These are phyloP conservation scores for Ophiostoma novo-ulmi DNA, from an alignment of 2,329 filamentous ascomycete species.

Conservation along the genomic window DNA sequence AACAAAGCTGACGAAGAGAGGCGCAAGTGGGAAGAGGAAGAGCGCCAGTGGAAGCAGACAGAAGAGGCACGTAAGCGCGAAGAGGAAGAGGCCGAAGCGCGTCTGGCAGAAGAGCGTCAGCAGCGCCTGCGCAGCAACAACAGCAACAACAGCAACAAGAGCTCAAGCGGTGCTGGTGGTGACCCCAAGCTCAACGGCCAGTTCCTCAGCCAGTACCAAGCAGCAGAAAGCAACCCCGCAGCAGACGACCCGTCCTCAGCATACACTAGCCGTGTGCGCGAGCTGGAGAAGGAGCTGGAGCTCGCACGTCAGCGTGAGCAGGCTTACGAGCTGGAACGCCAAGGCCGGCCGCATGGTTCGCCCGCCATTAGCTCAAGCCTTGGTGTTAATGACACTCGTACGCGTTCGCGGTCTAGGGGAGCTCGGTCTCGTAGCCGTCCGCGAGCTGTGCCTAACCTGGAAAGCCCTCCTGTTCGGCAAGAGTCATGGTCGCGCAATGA, in stretches of 20 bases:
- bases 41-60: constrained; percentile 64
- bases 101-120: constrained; percentile 61
- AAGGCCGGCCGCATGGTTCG: constrained; percentile 44
- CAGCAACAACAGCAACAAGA: constrained; percentile 42
- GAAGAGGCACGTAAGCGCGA: constrained; percentile 62
- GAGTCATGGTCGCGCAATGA: constrained; percentile 62
- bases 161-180: constrained; percentile 30
- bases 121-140: constrained; percentile 49
- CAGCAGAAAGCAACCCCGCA: constrained; percentile 49
- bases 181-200: constrained; percentile 73
- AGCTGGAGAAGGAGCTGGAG: constrained; percentile 71
- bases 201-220: constrained; percentile 80
- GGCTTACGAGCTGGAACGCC: constrained; percentile 56
- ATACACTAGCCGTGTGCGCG: constrained; percentile 65
- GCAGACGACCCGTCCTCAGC: constrained; percentile 40
- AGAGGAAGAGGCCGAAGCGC: constrained; percentile 66
- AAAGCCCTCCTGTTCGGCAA: constrained; percentile 45
- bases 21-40: constrained; percentile 61
- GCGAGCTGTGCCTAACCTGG: constrained; percentile 25
- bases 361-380: not conserved
- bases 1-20: constrained; percentile 55
- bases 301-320: constrained; percentile 57
- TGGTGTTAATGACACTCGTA: constrained; percentile 24
- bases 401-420: constrained; percentile 24
- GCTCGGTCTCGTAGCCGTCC: constrained; percentile 27